phyloP scores from a whole-genome alignment of 345 rosid species.

The Rubroshorea leprosula region DNA sequence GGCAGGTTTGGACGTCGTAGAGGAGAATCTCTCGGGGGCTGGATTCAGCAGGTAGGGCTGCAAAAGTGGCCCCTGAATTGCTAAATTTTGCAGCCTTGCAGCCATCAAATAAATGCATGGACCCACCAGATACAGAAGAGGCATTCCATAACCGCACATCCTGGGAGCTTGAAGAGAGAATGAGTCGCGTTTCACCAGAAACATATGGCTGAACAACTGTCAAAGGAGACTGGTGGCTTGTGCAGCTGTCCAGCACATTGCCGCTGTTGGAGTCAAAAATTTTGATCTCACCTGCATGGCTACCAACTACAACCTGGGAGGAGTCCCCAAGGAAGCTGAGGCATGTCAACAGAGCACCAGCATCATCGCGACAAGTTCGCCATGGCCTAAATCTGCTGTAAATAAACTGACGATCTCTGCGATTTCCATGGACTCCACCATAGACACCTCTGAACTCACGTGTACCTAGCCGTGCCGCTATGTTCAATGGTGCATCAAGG shows the following conservation, averaged over 20 bases:
- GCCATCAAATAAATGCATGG: conserved; percentile 66
- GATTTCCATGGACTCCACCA: conserved; percentile 91
- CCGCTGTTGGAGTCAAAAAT: conserved; percentile 65
- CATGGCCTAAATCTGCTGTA: conserved; percentile 93
- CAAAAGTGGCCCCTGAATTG: conserved; percentile 69
- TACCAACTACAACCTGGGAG: conserved; percentile 82
- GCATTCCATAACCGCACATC: conserved; percentile 94
- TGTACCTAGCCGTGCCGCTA: conserved; percentile 78
- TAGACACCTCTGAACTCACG: conserved; percentile 71
- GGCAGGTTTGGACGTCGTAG: conserved; percentile 74
- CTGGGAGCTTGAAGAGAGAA: conserved; percentile 81
- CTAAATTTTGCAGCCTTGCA: conserved; percentile 91
- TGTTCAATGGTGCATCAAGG: conserved; percentile 85
- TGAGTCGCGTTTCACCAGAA: conserved; percentile 54
- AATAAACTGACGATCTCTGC: conserved; percentile 90
- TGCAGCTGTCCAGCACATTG: conserved; percentile 61
- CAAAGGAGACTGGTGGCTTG: conserved; percentile 75
- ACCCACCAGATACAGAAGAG: conserved; percentile 57
- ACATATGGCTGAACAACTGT: conserved; percentile 63
- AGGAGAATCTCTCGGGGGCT: conserved; percentile 69
- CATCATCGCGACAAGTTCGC: conserved; percentile 95
- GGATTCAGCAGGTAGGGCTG: conserved; percentile 57
- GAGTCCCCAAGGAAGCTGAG: conserved; percentile 70
- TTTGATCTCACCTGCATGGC: conserved; percentile 79
- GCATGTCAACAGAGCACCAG: conserved; percentile 70